Evolutionary conservation across 2,329 filamentous ascomycete species (phyloP).

Genomic region (Zymoseptoria brevis): DNA sequence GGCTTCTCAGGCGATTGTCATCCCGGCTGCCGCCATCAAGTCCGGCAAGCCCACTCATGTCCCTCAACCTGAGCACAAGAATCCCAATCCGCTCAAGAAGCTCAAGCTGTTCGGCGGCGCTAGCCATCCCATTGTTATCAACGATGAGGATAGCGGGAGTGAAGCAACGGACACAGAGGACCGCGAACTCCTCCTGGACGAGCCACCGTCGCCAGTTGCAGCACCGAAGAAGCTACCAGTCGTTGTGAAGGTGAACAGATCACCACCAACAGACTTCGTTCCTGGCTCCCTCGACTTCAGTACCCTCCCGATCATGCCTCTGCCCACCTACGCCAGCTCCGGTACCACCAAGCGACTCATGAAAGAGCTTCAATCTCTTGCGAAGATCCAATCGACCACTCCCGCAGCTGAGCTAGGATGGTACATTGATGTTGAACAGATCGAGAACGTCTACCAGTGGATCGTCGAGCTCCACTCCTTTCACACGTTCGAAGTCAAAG

Average conservation of each 20-base stretch:
- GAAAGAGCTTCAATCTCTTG: constrained; percentile 55
- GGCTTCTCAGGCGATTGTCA: constrained; percentile 32
- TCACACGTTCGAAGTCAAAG: constrained; percentile 25
- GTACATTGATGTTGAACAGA: constrained; percentile 62
- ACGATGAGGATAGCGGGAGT: constrained; percentile 37
- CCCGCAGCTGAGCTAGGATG: constrained; percentile 65
- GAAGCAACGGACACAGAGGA: constrained; percentile 46
- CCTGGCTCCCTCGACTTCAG: constrained; percentile 58
- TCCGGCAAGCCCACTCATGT: constrained; percentile 30
- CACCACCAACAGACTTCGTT: constrained; percentile 50
- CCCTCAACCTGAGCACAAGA: constrained; percentile 4
- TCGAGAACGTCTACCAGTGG: constrained; percentile 81
- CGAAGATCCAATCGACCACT: constrained; percentile 55
- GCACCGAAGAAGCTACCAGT: neutral
- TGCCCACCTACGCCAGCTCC: constrained; percentile 57
- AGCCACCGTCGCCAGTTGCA: constrained; percentile 7
- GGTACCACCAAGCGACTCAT: constrained; percentile 55
- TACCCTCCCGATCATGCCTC: constrained; percentile 55
- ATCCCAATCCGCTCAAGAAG: constrained; percentile 13
- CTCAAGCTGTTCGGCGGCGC: constrained; percentile 19
- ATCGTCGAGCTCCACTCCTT: constrained; percentile 85
- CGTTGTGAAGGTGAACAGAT: neutral
- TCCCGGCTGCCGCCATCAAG: constrained; percentile 48
- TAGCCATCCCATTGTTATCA: constrained; percentile 33
- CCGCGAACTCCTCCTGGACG: constrained; percentile 32